Base-by-base conservation (phyloP, 495 filamentous ascomycete species). In the Penicillium cosmopolitanum region DNA sequence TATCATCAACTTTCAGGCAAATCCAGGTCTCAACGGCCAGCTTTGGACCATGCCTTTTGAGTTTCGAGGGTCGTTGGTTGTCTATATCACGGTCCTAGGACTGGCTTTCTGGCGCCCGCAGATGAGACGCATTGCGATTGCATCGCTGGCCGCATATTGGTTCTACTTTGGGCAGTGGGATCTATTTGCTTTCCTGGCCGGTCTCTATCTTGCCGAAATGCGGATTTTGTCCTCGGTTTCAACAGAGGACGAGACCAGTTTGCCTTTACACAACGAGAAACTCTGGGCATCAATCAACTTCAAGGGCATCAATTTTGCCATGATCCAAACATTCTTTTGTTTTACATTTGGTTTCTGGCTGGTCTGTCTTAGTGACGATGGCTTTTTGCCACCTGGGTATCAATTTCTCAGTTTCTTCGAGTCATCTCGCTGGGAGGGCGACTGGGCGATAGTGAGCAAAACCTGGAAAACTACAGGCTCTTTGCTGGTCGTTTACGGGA, bases 1-100 rank as follows among this genome's bases (percentile, higher is more conserved):
- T 28, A 63, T 65, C 19, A 57, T 58, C 18, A 65, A 60, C 3
- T 48, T 59, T 42, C 43, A 61, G 28, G 18, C 40, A 12, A 57
- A 65, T 19, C 48, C 56, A 10, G 61, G 58, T 15, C 50, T 70
- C 5, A 68, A 62, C 25, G 50, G 46, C 5, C 80, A 81, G 31
- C 67, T 83, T 19, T 84, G 81, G 81, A 82, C 81, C 3, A 81
- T 84, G 36, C 75, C 76, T 0, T 54, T 78, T 25, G 79, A 82
- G 43, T 79, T 81, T 42, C 72, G 80, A 5, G 77, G 76, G 11
- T 81, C 78, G 0, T 74, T 79, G 55, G 66, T 77, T 10, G 66
- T 83, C 12, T 81, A 80, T 56, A 65, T 80, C 7, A 56, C 72
- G 6, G 53, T 79, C 13, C 43, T 81, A 18, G 68, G 62, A 23